These are phyloP conservation scores for Macrotyloma uniflorum DNA, from an alignment of 306 rosid species.

Conservation along the genomic window DNA sequence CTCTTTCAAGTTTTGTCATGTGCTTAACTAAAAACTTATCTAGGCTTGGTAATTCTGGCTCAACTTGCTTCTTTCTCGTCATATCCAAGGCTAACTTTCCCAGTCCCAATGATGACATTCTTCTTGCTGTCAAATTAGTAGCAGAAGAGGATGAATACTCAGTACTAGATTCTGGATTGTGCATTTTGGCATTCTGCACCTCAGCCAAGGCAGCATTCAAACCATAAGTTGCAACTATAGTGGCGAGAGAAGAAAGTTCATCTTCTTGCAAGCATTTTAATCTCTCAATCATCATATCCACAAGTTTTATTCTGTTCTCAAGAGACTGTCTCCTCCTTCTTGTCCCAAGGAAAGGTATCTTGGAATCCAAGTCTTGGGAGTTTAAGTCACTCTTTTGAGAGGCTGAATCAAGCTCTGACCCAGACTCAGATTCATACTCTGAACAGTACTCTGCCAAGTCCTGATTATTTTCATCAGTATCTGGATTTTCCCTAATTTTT, in stretches of 20 bases:
- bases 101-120: conserved; percentile 52
- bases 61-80: conserved; percentile 55
- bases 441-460: conserved; percentile 54
- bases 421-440: conserved; percentile 67
- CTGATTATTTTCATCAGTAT: conserved; percentile 54
- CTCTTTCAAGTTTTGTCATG: conserved; percentile 86
- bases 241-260: conserved; percentile 91
- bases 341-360: conserved; percentile 50
- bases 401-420: conserved; percentile 53
- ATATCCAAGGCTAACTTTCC: conserved; percentile 49
- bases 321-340: conserved; percentile 63
- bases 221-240: conserved; percentile 93
- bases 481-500: conserved; percentile 88
- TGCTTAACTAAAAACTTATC: conserved; percentile 88
- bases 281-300: conserved; percentile 76
- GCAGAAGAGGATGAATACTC: conserved; percentile 46
- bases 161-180: conserved; percentile 46
- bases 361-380: conserved; percentile 48
- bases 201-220: conserved; percentile 84
- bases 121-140: conserved; percentile 44
- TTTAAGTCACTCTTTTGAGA: conserved; percentile 40
- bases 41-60: conserved; percentile 76
- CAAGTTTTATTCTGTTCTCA: conserved; percentile 63
- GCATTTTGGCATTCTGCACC: conserved; percentile 62
- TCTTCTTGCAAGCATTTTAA: conserved; percentile 83